Evolutionary conservation across 2,329 filamentous ascomycete species (phyloP), one percentile per base, ranked within the genome.

Genomic region (Aspergillus pseudotamarii): DNA sequence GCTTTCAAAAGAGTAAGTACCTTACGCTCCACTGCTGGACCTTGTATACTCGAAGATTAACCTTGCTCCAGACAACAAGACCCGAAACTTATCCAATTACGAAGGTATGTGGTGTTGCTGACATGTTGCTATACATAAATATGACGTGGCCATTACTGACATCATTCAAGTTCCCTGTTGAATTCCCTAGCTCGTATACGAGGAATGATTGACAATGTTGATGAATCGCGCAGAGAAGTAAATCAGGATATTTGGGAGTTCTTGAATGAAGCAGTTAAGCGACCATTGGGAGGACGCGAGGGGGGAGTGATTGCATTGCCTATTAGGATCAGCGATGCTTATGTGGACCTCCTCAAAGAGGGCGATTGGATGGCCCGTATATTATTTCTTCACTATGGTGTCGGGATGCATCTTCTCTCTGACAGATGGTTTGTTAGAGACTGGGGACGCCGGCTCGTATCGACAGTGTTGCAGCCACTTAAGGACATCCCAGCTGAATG

Each of bases 401-500:
- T 74, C 4, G 69, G 68, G 0, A 72, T 76, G 71, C 72, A 73
- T 54, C 68, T 76, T n/a, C 53, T 75, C 36, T 73, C 70, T 1
- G 67, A 75, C 61, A 70, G 72, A 34, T 76, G 74, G 74, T 76
- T 73, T 59, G 73, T 76, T 12, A 68, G 68, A n/a, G 72, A 73
- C 23, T 73, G 69, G 68, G 73, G 74, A 11, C 69, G 73, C 14
- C 72, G 72, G 41, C 63, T 75, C 14, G 70, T 76, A 16, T 63
- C 69, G 45, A 70, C 72, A 2, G 71, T 71, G 23, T n/a, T 76
- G n/a, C 64, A 72, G 19, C 58, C 64, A 28, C 38, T 72, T n/a
- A 66, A 69, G 16, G 69, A 74, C 8, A 67, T 73, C 36, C 74
- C 73, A 1, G 30, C 62, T 3, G 65, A 68, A 10, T 76, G 74